Base-by-base conservation (phyloP, 805 yeast species). In the Saccharomycopsis olivae region DNA sequence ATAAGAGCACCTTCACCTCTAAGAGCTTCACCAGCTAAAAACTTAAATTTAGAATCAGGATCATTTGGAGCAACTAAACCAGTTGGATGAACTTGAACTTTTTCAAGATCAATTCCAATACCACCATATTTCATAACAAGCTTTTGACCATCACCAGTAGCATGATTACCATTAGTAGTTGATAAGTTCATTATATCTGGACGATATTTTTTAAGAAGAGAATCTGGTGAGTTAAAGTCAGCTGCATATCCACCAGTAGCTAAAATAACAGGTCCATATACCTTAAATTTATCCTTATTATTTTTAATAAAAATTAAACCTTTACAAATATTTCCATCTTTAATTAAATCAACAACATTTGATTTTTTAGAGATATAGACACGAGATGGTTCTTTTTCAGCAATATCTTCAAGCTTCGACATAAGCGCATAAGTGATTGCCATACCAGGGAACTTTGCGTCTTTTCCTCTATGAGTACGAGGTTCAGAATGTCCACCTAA, bases 401-500 rank as follows among this genome's bases (percentile, higher is more conserved):
- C 63, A 38, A 66, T 51, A 24, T 59, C 58, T 47, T 75, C 75
- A 33, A 74, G 58, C 14, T 63, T 62, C 42, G 72, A 75, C 51
- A 71, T 56, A 31, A 75, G 55, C 8, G 66, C 64, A 47, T 71
- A 73, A 3, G 79, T 72, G 38, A 76, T 73, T 5, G 82, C 78
- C 71, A 71, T 72, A 1, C 82, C 83, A 2, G 82, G 82, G 38
- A 75, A 74, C 44, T 70, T 65, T 15, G 75, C 68, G 45, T 73
- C 80, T 36, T 72, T 69, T 1, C 94, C 88, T 50, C 94, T 68
- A 55, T 84, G 94, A 1, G 95, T 84, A 56, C 95, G 66, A 16
- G 85, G 76, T 36, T 68, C 73, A 1, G 87, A 76, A 53, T 84
- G 94, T 2, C 95, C 95, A 20, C 94, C 94, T 32, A 84, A 58